Evolutionary conservation across 2,329 filamentous ascomycete genomes (phyloP), one percentile per base, ranked within the genome.

Genomic region (Ascochyta viciae-villosae): DNA sequence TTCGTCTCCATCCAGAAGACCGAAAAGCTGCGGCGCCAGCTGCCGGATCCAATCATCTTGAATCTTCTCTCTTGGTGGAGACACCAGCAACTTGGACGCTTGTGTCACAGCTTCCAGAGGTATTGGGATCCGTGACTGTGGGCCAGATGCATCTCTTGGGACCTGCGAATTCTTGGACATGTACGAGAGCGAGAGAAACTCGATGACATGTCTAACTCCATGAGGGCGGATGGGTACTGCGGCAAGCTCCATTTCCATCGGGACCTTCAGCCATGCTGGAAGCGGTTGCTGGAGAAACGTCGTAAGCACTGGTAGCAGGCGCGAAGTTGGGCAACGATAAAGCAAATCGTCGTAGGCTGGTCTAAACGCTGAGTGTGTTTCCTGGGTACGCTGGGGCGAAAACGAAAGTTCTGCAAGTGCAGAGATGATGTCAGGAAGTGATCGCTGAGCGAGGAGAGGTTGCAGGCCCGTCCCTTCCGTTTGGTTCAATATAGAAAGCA

Each of bases 151-250:
- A 7, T 70, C 62, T 29, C 67, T 50, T 49, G 62, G 74, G 73
- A 53, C 76, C 74, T 61, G 77, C 80, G 58, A 83, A 81, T 74
- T 73, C 40, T 74, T 68, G 6, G 70, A 70, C 0, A 88, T 84
- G 58, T 90, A 88, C 6, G 89, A 85, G 1, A 87, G 83, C 54
- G 90, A 88, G 33, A 91, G 80, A 66, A 91, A 91, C 67, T 91
- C 88, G 58, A 91, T 79, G 0, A 86, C 88, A 24, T 85, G 83
- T 31, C 88, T 82, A 13, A 91, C 86, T 16, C 89, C 89, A 58
- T 85, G 82, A 2, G 78, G 75, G 4, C 88, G 80, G 24, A 90
- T 77, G 1, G 89, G 88, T 9, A 91, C 67, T 12, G 80, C 70
- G 1, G 87, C 85, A 40, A 91, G 78, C 12, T 83, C 79, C 53